Evolutionary conservation across 2,329 filamentous ascomycete genomes (phyloP).

Genomic region (Colletotrichum costaricense): DNA sequence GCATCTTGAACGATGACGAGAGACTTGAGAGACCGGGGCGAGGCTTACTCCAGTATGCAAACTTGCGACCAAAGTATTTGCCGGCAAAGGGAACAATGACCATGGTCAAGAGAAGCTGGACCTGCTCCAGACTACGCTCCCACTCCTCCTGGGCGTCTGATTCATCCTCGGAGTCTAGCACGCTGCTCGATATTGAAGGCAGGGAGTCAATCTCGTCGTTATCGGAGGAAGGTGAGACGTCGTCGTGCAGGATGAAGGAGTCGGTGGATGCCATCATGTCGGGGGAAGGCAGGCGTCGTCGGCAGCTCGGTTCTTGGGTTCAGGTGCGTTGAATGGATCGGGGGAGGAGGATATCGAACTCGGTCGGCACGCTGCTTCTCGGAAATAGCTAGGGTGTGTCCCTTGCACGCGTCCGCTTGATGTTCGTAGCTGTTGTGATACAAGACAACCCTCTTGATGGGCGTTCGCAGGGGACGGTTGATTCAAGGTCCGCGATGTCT

Average conservation of each 20-base stretch:
- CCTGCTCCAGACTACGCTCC: constrained; percentile 92
- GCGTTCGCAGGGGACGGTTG: constrained; percentile 3
- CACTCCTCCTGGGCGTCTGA: constrained; percentile 95
- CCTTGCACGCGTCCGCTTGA: background rate
- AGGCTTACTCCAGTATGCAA: constrained; percentile 91
- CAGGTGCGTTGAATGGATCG: background rate
- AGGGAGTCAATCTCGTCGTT: constrained; percentile 73
- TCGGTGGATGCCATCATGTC: constrained; percentile 51
- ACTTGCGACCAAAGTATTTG: constrained; percentile 94
- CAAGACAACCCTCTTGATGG: constrained; percentile 9
- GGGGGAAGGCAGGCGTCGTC: constrained; percentile 39
- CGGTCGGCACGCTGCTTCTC: constrained; percentile 1
- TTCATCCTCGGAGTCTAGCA: constrained; percentile 64
- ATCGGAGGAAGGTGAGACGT: constrained; percentile 56
- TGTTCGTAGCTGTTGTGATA: background rate
- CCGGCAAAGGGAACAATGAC: constrained; percentile 92
- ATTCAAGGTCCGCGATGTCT: constrained; percentile 20
- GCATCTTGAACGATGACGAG: background rate
- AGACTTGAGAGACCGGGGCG: background rate
- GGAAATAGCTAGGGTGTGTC: background rate
- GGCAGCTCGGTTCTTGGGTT: constrained; percentile 24
- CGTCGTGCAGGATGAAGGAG: constrained; percentile 64
- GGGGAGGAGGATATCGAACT: background rate
- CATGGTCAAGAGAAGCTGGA: constrained; percentile 94
- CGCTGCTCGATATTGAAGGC: constrained; percentile 66